Evolutionary conservation across 2,329 filamentous ascomycete genomes (phyloP).

Genomic region (Alternaria gansuensis): DNA sequence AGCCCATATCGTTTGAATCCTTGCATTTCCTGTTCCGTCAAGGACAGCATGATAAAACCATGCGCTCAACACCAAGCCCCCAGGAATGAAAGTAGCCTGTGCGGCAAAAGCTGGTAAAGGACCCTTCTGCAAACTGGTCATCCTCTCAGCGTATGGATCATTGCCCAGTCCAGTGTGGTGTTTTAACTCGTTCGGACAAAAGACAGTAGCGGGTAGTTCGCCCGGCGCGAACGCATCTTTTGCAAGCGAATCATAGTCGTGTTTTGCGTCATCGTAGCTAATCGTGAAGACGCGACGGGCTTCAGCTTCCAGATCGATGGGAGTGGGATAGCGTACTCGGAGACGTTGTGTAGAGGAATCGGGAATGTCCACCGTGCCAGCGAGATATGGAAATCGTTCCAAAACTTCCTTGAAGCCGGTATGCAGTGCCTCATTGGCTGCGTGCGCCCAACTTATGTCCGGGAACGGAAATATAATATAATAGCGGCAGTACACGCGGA

Average conservation of each 20-base stretch:
- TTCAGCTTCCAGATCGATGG: conserved; percentile 17
- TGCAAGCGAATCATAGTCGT: conserved; percentile 19
- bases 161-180: conserved; percentile 26
- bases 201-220: conserved; percentile 16
- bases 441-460: conserved; percentile 18
- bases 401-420: conserved; percentile 25
- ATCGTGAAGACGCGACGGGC: conserved; percentile 18
- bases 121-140: conserved; percentile 21
- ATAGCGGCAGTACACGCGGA: conserved; percentile 28
- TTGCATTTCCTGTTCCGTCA: conserved; percentile 30
- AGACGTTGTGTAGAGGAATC: conserved; percentile 15
- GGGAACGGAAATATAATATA: conserved; percentile 31
- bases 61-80: conserved; percentile 40
- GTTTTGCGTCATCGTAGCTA: conserved; percentile 4
- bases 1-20: conserved; percentile 29
- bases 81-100: conserved; percentile 39
- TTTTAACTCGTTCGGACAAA: conserved; percentile 23
- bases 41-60: conserved; percentile 38
- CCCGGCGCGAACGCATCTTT: conserved; percentile 23
- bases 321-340: conserved; percentile 22
- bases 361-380: conserved; percentile 24
- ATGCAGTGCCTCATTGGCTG: conserved; percentile 22
- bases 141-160: conserved; percentile 23
- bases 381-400: conserved; percentile 25
- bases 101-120: conserved; percentile 33